Evolutionary conservation across 805 yeast genomes (phyloP), one percentile per base, ranked within the genome.

Genomic region (Saccharomycopsis lassenensis): DNA sequence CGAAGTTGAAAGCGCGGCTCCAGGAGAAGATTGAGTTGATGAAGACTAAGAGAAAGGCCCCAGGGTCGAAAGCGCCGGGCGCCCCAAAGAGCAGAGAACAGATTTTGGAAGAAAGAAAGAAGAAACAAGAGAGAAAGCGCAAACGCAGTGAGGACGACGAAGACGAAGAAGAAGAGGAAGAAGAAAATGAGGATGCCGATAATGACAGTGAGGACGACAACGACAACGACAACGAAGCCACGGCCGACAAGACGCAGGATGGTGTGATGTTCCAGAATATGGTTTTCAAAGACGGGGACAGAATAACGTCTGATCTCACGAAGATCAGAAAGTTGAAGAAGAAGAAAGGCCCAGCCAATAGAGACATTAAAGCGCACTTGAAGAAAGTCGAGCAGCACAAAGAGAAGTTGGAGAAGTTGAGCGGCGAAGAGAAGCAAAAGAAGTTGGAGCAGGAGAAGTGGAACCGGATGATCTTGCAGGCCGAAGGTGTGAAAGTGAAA

Each of bases 11-110:
- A 51, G 79, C 77, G n/a, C 80, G 80, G 54, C 68, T 91, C 29
- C 77, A 89, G 20, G 70, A 69, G 12, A 83, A 76, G 55, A 87
- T 91, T 45, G 69, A 63, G 39, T 60, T 59, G 6, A 51, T 91
- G 60, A 74, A 77, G 47, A 86, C 77, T 37, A 80, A 73, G 57
- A 75, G 99, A 54, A 87, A 80, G 50, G 98, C 97, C 1, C 91
- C 93, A 1, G 97, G 97, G 2, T 62, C 87, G 1, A 77, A 74
- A 31, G 74, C 67, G 4, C 63, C 68, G 4, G 95, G 95, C 17
- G 91, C 95, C 0, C 86, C 87, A 11, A 69, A 76, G 41, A 82
- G 89, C 7, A 68, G 96, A 57, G 93, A 85, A 47, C 87, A 79
- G 28, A 75, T 82, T 34, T 59, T 83, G 36, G 75, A 69, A 24